Base-by-base conservation (phyloP, 73 alveolate genomes). In the Paramecium primaurelia region DNA sequence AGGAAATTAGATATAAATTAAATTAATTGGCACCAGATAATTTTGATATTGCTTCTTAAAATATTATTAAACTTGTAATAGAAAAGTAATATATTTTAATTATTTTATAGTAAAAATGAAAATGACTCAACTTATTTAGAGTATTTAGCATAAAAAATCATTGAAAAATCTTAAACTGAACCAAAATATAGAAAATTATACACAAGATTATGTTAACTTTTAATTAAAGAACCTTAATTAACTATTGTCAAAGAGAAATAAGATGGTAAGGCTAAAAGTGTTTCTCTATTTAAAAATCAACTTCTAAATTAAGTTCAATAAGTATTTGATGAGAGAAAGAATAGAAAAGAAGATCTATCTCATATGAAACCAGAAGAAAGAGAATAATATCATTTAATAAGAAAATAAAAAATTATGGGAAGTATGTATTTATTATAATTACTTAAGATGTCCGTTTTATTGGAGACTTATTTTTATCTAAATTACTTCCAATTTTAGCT, bases 391-490 rank as follows among this genome's bases (percentile, higher is more conserved):
- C 87, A 73, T 38, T 30, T 73, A 25, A 34, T 73, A 16, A 73
- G 87, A 40, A 73, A 73, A 73, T 30, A 32, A 12, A 73, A 73
- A 20, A 73, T 73, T 73, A 73, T 73, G 87, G 87, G 87, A 73
- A 73, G 87, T 73, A 73, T 34, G 59, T 37, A 32, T 3, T n/a
- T 37, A 37, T 0, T 36, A 68, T 6, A 32, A 32, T 14, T 36
- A 38, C 18, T 11, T 7, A 34, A 73, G 87, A 73, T 73, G 87
- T 73, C 10, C 32, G 87, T 1, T 73, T 73, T 38, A 73, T 73
- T 73, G 87, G 87, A 73, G 87, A 73, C 18, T 73, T 73, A 37
- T 73, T 37, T 40, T 36, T 37, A 36, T 36, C 34, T 3, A 73
- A 73, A 9, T 8, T 36, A n/a, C 47, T 73, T 16, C 87, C 87